These are phyloP conservation scores for Trapa bicornis DNA, from an alignment of 345 rosid genomes.

Conservation along the genomic window DNA sequence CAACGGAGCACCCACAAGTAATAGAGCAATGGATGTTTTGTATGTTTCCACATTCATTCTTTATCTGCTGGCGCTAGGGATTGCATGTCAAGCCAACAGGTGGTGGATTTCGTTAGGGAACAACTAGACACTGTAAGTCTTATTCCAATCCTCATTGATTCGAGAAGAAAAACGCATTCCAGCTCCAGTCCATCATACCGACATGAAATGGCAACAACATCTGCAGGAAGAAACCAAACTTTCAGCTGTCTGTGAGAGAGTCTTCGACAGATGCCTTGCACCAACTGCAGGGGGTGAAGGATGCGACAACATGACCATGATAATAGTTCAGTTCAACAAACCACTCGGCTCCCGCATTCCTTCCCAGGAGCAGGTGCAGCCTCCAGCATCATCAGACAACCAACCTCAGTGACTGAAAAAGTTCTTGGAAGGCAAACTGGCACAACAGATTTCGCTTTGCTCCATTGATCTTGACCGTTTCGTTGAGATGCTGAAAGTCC, in stretches of 20 bases:
- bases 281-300: constrained; percentile 86
- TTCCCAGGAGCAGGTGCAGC: background rate
- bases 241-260: constrained; percentile 78
- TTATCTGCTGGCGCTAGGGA: constrained; percentile 39
- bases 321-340: constrained; percentile 83
- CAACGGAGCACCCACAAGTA: background rate
- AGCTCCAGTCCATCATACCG: background rate
- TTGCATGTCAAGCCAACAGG: constrained; percentile 92
- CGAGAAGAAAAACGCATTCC: background rate
- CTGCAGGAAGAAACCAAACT: constrained; percentile 74
- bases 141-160: background rate
- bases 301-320: constrained; percentile 98
- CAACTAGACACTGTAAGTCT: constrained; percentile 47
- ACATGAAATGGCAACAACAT: background rate
- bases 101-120: constrained; percentile 78
- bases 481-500: too few species aligned
- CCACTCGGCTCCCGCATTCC: constrained; percentile 11
- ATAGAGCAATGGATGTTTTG: background rate
- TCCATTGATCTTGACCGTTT: too few species aligned
- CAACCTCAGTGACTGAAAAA: background rate
- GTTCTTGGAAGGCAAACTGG: background rate
- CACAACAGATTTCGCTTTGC: too few species aligned
- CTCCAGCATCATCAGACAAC: background rate
- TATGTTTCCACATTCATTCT: background rate
- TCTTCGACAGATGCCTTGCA: constrained; percentile 75